phyloP scores from a whole-genome alignment of 163 green algal genomes.

The Scenedesmus sp. region DNA sequence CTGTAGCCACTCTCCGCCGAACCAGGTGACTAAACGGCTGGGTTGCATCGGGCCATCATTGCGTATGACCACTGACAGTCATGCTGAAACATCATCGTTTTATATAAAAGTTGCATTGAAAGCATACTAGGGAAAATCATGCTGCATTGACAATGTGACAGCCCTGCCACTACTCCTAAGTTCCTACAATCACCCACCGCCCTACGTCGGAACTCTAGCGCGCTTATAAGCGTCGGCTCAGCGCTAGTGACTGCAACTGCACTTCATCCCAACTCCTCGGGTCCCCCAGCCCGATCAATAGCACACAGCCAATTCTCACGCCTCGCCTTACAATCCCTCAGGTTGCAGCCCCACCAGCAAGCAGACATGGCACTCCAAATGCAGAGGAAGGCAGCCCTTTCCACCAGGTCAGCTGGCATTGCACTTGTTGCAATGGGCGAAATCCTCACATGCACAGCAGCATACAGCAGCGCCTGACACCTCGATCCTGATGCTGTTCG shows the following conservation, averaged over 20 bases:
- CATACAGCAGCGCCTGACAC: background rate
- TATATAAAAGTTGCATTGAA: background rate
- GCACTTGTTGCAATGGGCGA: background rate
- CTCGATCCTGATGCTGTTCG: background rate
- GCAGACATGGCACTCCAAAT: conserved; percentile 16
- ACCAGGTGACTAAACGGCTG: background rate
- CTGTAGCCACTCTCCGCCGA: too few species aligned
- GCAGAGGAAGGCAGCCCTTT: conserved; percentile 7
- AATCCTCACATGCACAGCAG: background rate
- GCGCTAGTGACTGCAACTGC: background rate
- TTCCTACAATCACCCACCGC: conserved; percentile 1
- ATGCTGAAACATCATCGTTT: background rate
- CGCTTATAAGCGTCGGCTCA: background rate
- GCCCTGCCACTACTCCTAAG: conserved; percentile 8
- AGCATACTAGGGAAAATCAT: background rate
- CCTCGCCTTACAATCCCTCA: background rate
- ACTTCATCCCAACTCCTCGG: background rate
- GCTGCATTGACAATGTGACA: background rate
- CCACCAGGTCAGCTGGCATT: background rate
- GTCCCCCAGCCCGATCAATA: conserved; percentile 10
- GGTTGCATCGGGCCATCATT: background rate
- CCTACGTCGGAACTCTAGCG: background rate
- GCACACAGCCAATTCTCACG: background rate
- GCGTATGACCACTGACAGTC: background rate
- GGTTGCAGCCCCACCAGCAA: background rate